A percentile compares a stretch with the other conserved stretches of the same genome.
Conservation (phyloP, 73 alveolate genomes). For the Paramecium biaurelia region DNA sequence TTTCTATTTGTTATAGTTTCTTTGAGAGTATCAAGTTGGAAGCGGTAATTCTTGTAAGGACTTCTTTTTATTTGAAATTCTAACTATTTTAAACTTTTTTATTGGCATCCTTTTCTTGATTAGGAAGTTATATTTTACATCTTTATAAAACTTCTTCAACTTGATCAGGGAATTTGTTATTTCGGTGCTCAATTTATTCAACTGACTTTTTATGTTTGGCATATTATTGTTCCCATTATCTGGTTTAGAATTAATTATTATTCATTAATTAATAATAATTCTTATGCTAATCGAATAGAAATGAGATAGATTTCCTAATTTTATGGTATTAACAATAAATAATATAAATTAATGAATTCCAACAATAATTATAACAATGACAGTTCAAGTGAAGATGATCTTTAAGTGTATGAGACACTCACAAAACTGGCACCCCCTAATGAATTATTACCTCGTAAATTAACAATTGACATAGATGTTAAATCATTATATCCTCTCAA, state of each 20-base stretch:
- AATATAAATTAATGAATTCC: neutral
- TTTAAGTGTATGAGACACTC: conserved; percentile 32
- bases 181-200: neutral
- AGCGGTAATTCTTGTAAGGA: neutral
- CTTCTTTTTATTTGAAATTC: neutral
- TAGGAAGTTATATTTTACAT: neutral
- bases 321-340: neutral
- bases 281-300: neutral
- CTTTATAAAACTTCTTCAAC: neutral
- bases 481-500: conserved; percentile 35
- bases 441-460: conserved; percentile 34
- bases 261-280: neutral
- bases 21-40: neutral
- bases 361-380: conserved; percentile 38
- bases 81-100: conserved; percentile 1
- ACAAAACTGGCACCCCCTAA: conserved; percentile 30
- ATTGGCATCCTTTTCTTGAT: conserved; percentile 5
- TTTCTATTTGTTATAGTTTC: neutral
- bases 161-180: neutral
- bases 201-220: neutral
- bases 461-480: conserved; percentile 39
- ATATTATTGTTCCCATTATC: neutral
- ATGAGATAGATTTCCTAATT: neutral
- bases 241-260: neutral
- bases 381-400: conserved; percentile 52